Percentiles rank a stretch among this genome's conserved stretches.
These are phyloP conservation scores for Amaranthus cruentus DNA, from an alignment of 148 eudicot genomes.

Conservation along the genomic window DNA sequence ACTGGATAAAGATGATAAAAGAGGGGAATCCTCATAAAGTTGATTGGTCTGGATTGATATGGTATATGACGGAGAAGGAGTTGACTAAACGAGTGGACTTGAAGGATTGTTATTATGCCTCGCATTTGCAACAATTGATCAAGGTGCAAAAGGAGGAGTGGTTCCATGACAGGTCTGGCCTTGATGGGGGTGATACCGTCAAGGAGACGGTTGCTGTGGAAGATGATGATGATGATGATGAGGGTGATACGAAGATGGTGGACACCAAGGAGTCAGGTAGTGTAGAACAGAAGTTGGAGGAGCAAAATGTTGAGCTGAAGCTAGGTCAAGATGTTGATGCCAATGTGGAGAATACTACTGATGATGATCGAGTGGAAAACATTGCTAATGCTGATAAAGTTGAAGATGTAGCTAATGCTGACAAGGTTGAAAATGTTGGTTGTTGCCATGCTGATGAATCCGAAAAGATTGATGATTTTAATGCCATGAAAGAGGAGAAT, in stretches of 20 bases:
- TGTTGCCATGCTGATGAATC: slow-evolving; percentile 5
- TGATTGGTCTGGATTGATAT: slow-evolving; percentile 81
- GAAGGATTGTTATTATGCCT: slow-evolving; percentile 69
- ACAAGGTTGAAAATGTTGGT: background rate
- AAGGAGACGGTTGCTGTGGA: slow-evolving; percentile 19
- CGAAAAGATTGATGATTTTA: slow-evolving; percentile 4
- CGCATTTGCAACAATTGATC: slow-evolving; percentile 77
- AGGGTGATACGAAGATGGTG: slow-evolving; percentile 33
- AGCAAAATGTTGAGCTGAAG: slow-evolving; percentile 37
- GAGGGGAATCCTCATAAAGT: slow-evolving; percentile 70
- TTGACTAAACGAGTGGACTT: slow-evolving; percentile 45
- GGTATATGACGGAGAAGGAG: slow-evolving; percentile 93
- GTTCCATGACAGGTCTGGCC: slow-evolving; percentile 21
- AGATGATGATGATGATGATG: slow-evolving; percentile 34
- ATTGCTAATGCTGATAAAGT: background rate
- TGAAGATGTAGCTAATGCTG: slow-evolving; percentile 2
- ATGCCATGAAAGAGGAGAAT: slow-evolving; percentile 7
- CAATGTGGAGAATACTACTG: slow-evolving; percentile 7
- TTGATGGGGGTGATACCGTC: slow-evolving; percentile 18
- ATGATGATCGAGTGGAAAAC: background rate
- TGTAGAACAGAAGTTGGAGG: slow-evolving; percentile 22
- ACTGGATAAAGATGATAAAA: slow-evolving; percentile 47
- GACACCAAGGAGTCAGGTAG: slow-evolving; percentile 22
- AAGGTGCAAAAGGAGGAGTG: slow-evolving; percentile 47
- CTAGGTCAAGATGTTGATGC: slow-evolving; percentile 36